A percentile compares a stretch with the other conserved stretches of the same genome.
phyloP scores from a whole-genome alignment of 495 filamentous ascomycete genomes.

The Neurospora discreta region DNA sequence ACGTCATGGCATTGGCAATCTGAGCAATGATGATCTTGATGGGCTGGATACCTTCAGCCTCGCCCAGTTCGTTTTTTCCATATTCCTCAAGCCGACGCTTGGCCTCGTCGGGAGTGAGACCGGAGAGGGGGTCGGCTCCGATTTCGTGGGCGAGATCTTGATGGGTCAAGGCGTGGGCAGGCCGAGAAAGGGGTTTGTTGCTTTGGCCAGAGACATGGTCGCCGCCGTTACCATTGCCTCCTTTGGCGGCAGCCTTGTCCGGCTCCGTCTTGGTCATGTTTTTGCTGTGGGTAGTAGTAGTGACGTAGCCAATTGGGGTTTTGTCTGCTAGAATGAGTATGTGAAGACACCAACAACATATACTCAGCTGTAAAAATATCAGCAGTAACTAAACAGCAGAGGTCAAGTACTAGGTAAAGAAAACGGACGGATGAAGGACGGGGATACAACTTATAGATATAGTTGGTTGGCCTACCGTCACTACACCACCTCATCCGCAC shows the following conservation, averaged over 20 bases:
- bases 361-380: too few relatives aligned
- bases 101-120: slow-evolving; percentile 28
- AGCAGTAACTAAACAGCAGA: too few relatives aligned
- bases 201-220: slow-evolving; percentile 43
- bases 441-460: too few relatives aligned
- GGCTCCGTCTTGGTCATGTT: not conserved
- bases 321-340: too few relatives aligned
- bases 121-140: slow-evolving; percentile 40
- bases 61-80: slow-evolving; percentile 40
- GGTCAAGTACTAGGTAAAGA: too few relatives aligned
- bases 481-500: too few relatives aligned
- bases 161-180: slow-evolving; percentile 52
- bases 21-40: slow-evolving; percentile 44
- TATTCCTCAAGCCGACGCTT: slow-evolving; percentile 29
- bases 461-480: too few relatives aligned
- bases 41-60: slow-evolving; percentile 37
- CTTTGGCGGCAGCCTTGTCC: not conserved
- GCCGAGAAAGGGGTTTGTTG: slow-evolving; percentile 42
- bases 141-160: slow-evolving; percentile 47
- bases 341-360: too few relatives aligned
- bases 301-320: too few relatives aligned
- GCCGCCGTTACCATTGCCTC: not conserved
- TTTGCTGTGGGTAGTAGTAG: too few relatives aligned
- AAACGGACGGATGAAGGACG: too few relatives aligned
- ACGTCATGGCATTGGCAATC: slow-evolving; percentile 41